Conservation (phyloP, 352 stramenopile species). For the Pelagophyceae sp. region DNA sequence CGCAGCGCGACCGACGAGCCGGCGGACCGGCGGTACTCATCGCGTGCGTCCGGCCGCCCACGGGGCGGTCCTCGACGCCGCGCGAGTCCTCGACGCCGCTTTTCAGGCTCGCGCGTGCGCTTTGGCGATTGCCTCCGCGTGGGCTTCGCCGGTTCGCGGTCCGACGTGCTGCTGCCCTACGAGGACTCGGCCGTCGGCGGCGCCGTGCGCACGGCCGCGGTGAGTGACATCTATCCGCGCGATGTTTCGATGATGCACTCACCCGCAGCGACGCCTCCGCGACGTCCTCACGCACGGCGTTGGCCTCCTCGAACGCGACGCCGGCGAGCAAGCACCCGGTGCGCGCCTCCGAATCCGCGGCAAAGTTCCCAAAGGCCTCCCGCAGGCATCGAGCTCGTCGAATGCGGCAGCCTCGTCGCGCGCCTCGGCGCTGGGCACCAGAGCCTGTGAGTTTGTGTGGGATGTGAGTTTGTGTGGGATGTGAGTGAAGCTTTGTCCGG, state of each 20-base stretch:
- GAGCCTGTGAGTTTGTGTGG: neutral
- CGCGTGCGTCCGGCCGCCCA: too few species aligned
- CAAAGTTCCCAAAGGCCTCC: too few species aligned
- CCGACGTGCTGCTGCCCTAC: neutral
- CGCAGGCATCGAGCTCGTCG: conserved; percentile 5
- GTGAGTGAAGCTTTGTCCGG: too few species aligned
- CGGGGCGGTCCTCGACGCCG: too few species aligned
- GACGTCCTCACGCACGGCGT: too few species aligned
- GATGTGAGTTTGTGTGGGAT: too few species aligned
- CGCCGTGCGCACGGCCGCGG: neutral
- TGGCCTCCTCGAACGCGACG: neutral
- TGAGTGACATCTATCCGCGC: neutral
- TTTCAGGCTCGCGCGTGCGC: neutral
- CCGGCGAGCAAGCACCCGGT: neutral
- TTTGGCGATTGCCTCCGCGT: neutral
- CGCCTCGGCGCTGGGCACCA: neutral
- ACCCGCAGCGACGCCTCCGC: too few species aligned
- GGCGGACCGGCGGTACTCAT: neutral
- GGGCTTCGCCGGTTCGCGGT: neutral
- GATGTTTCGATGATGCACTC: too few species aligned
- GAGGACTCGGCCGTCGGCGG: neutral
- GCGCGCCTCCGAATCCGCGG: too few species aligned
- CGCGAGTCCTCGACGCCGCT: neutral
- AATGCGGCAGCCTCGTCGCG: neutral
- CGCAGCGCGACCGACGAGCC: neutral